Base-by-base conservation (phyloP, 73 alveolate species). In the Paramecium caudatum region DNA sequence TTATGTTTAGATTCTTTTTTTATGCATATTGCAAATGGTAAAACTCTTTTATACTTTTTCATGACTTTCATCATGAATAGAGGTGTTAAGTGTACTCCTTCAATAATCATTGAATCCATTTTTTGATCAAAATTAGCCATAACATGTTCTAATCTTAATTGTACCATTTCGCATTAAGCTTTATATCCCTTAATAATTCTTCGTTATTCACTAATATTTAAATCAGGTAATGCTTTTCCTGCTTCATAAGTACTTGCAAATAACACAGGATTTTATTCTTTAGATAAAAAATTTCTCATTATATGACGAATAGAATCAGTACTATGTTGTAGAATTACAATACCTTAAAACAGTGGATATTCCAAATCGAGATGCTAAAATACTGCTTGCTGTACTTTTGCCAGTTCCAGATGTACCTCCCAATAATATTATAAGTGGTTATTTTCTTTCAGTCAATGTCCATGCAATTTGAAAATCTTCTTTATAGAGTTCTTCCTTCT, bases 361-460 rank as follows among this genome's bases (percentile, higher is more conserved):
- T 10, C 97, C 97, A 41, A 95, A 80, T 46, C 95, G 81, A 36
- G 94, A 74, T 2, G 97, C 98, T 19, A 95, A 91, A 1, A 95
- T 86, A 47, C 97, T 91, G 30, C 97, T 92, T 17, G 93, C 88
- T 50, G 98, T 95, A n/a, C 95, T 88, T 65, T 95, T 95, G 12
- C 98, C 98, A 37, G 98, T 95, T 1, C 98, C 98, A n/a, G 97
- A 94, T 4, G 98, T 91, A 1, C 98, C 98, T 6, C 97, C 98
- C 5, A 95, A 92, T 30, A 95, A 83, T 9, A 95, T 91, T 0
- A 95, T 91, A 25, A 95, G 45, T 25, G 92, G 90, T n/a, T 74
- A 61, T 43, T 83, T 65, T 65, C 69, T 91, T 27, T 74, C 82
- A n/a, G 85, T 45, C 25, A 88, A 61, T 17, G 61, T 69, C 49